Evolutionary conservation across 2,329 filamentous ascomycete species (phyloP), one percentile per base, ranked within the genome.

Genomic region (Lachnellula cervina): DNA sequence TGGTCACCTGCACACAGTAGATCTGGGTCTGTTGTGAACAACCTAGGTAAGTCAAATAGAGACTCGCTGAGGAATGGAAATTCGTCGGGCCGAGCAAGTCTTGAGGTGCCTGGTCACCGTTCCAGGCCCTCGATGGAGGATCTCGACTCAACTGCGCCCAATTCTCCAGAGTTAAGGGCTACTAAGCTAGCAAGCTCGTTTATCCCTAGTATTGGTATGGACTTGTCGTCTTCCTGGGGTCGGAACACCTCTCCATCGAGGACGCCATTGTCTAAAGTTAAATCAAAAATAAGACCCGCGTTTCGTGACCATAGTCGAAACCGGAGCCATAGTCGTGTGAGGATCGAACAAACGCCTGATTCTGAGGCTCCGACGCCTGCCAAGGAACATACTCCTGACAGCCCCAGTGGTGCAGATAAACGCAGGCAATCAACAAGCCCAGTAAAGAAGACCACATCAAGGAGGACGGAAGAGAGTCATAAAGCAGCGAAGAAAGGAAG

Each of bases 201-300:
- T 34, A 78, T 86, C 51, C 82, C 83, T 4, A 79, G 78, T 13
- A 80, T 86, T 57, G 80, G 80, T 21, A 77, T 81, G 60, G 84
- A 88, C 55, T 69, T 87, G 8, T 88, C 87, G 3, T 80, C 84
- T 1, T 74, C 78, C 3, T 76, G 76, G 7, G 90, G 85, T 64
- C 80, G 87, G 23, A 77, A 81, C 1, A 75, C 76, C 2, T 90
- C 88, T 6, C 87, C 87, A 32, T 73, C 76, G 0, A 80, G 84
- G 51, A 87, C 82, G 52, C 79, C 81, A n/a, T 66, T 77, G 13
- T 72, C 74, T 34, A 71, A 65, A 17, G 68, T 75, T 34, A 70
- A 71, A 13, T 71, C 64, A 66, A 74, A 67, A 69, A 72, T 68
- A 64, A 70, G 48, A 59, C 70, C 63, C 17, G 16, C 37, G 34